Percentiles rank a stretch among this genome's conserved stretches.
These are phyloP conservation scores for Hypericum perforatum DNA, from an alignment of 345 rosid species.

Conservation along the genomic window DNA sequence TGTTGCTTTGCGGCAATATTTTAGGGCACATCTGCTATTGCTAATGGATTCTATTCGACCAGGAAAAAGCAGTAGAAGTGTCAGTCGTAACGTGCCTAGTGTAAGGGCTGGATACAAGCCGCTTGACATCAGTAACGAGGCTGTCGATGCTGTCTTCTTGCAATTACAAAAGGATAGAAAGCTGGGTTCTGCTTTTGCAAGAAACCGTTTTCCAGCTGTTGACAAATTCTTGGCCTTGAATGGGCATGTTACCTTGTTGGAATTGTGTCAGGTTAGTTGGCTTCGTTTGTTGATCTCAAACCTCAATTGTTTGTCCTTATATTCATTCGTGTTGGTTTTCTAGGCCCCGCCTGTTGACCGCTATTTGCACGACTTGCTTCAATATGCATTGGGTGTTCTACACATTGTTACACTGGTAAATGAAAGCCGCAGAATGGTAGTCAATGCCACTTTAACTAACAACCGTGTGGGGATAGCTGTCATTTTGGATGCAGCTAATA, in stretches of 20 bases:
- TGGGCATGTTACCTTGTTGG: conserved; percentile 89
- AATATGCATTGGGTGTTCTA: conserved; percentile 92
- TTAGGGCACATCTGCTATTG: conserved; percentile 89
- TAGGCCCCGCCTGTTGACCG: conserved; percentile 98
- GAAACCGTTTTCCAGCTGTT: conserved; percentile 78
- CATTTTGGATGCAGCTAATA: conserved; percentile 84
- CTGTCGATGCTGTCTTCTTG: conserved; percentile 75
- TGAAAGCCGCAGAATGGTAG: conserved; percentile 82
- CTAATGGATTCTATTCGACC: conserved; percentile 92
- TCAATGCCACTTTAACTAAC: conserved; percentile 70
- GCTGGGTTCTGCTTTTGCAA: conserved; percentile 86
- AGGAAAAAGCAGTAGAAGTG: conserved; percentile 61
- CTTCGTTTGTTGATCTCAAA: background rate
- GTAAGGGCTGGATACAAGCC: conserved; percentile 89
- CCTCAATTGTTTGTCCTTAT: background rate
- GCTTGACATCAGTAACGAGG: conserved; percentile 94
- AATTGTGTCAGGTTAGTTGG: conserved; percentile 73
- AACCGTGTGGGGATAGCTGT: conserved; percentile 88
- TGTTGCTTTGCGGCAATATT: conserved; percentile 92
- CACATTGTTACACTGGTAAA: conserved; percentile 83
- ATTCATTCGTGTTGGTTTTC: conserved; percentile 15
- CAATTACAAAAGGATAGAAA: conserved; percentile 96
- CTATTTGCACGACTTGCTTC: conserved; percentile 89
- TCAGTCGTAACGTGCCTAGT: conserved; percentile 58
- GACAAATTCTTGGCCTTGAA: conserved; percentile 60